These are phyloP conservation scores for Xerophyta viscosa DNA, from an alignment of 106 monocot species.

Conservation along the genomic window DNA sequence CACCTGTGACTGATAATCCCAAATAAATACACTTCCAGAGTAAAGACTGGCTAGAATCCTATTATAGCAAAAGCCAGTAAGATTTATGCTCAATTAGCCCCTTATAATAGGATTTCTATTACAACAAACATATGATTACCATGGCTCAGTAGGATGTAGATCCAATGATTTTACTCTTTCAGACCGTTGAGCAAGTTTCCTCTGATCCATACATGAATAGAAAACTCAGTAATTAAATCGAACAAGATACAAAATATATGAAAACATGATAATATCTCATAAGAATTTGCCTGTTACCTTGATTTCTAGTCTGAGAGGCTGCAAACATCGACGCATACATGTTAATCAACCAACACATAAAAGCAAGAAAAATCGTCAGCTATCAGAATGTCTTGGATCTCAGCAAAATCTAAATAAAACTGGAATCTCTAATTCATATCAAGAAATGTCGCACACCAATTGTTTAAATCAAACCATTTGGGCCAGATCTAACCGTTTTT, in stretches of 20 bases:
- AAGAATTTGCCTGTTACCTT: slow-evolving; percentile 32
- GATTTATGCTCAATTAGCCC: too few species aligned
- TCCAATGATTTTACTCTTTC: slow-evolving; percentile 78
- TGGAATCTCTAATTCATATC: too few species aligned
- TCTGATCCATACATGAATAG: slow-evolving; percentile 28
- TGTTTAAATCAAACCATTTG: too few species aligned
- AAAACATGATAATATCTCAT: neutral
- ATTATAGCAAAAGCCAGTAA: slow-evolving; percentile 6
- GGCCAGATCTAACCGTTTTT: too few species aligned
- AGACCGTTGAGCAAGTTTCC: slow-evolving; percentile 67
- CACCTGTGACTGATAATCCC: slow-evolving; percentile 86
- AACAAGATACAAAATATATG: neutral
- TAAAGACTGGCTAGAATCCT: slow-evolving; percentile 97
- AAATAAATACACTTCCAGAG: slow-evolving; percentile 88
- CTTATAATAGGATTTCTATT: too few species aligned
- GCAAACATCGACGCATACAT: slow-evolving; percentile 6
- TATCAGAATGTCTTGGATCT: neutral
- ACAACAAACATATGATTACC: slow-evolving; percentile 29
- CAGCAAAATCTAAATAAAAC: neutral
- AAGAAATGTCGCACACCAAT: too few species aligned
- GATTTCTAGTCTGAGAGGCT: slow-evolving; percentile 85
- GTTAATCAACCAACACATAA: slow-evolving; percentile 14
- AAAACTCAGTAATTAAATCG: neutral
- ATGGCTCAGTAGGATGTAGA: slow-evolving; percentile 89
- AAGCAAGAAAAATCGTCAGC: neutral